Evolutionary conservation across 306 rosid species (phyloP).

Genomic region (Dalbergia oliveri): DNA sequence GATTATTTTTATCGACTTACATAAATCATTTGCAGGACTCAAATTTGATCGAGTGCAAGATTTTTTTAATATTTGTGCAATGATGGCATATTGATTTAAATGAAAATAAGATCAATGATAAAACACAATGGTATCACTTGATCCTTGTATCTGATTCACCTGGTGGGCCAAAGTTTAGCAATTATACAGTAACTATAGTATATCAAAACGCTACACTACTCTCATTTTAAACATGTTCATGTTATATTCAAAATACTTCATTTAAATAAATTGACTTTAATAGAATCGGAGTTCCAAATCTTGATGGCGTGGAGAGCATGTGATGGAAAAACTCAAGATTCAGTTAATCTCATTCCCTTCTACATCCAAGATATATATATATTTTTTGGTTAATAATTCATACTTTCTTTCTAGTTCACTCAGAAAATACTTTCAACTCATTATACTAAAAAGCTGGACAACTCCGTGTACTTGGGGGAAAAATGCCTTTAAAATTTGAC

Average conservation of each 20-base stretch:
- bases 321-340: constrained; percentile 6
- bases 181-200: no score
- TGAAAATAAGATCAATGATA: no score
- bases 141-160: no score
- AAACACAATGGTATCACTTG: no score
- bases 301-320: background rate
- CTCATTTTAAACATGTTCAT: background rate
- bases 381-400: no score
- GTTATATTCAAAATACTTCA: background rate
- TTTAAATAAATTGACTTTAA: background rate
- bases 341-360: constrained; percentile 1
- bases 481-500: constrained; percentile 3
- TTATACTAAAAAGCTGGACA: background rate
- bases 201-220: background rate
- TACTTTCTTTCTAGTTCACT: background rate
- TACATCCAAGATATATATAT: background rate
- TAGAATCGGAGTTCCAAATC: constrained; percentile 4
- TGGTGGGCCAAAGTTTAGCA: no score
- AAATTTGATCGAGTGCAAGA: no score
- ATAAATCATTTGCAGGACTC: no score
- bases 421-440: background rate
- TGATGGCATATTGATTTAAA: no score
- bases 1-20: no score
- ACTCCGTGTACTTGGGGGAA: background rate
- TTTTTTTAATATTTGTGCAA: no score